Conservation (phyloP, 169 alveolate species). For the Plasmodium sp. region DNA sequence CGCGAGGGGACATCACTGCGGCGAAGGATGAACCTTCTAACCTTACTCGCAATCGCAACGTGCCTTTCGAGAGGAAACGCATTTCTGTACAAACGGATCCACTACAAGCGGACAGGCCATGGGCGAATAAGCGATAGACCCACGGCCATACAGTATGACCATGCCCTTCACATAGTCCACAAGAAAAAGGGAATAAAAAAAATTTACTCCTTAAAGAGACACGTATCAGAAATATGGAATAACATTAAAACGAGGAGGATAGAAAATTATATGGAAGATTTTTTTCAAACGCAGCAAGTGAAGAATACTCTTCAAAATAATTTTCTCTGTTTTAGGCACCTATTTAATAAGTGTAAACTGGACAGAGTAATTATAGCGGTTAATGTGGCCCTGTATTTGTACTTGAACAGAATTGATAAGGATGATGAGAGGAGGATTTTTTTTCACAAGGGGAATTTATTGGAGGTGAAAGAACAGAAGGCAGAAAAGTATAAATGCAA, state of each 20-base stretch:
- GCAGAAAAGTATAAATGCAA: conserved; percentile 71
- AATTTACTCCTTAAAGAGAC: conserved; percentile 14
- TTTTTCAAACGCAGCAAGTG: background rate
- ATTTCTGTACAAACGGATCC: conserved; percentile 24
- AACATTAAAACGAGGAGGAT: conserved; percentile 11
- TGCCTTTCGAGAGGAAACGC: conserved; percentile 35
- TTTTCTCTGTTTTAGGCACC: conserved; percentile 2
- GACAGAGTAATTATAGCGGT: conserved; percentile 57
- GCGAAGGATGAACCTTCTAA: conserved; percentile 50
- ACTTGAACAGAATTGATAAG: conserved; percentile 44
- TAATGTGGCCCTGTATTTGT: conserved; percentile 23
- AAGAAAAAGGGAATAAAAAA: conserved; percentile 5
- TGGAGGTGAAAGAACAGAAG: conserved; percentile 48
- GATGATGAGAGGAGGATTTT: conserved; percentile 46
- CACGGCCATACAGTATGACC: background rate
- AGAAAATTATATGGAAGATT: background rate
- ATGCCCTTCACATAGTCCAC: background rate
- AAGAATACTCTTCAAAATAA: conserved; percentile 11
- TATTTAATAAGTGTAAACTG: conserved; percentile 67
- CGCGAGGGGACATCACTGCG: background rate
- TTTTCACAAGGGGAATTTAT: conserved; percentile 66
- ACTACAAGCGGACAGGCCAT: background rate
- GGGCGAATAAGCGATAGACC: background rate
- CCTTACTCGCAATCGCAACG: background rate
- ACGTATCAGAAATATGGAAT: conserved; percentile 15